Evolutionary conservation across 1,284 basidiomycete species (phyloP).

Genomic region (Cystobasidium pallidum): DNA sequence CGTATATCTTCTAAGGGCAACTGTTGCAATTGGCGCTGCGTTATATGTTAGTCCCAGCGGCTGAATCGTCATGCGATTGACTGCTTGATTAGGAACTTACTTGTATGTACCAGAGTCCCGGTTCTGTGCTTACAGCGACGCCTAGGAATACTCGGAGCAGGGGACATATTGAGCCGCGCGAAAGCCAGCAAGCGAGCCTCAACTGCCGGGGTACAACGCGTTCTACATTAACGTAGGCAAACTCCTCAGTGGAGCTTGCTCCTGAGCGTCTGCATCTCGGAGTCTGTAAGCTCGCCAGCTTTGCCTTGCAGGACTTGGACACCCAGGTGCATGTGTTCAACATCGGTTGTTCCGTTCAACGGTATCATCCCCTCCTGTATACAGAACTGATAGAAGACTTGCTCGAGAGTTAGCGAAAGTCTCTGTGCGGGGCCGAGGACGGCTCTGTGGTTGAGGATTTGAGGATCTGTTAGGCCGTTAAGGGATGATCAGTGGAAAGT

Average conservation of each 20-base stretch:
- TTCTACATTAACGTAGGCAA: too few relatives aligned
- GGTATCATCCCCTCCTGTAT: conserved; percentile 66
- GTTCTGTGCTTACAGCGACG: too few relatives aligned
- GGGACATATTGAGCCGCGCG: too few relatives aligned
- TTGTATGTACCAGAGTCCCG: too few relatives aligned
- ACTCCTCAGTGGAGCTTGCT: conserved; percentile 4
- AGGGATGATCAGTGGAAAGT: background rate
- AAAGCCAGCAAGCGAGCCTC: too few relatives aligned
- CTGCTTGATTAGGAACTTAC: too few relatives aligned
- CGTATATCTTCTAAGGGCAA: conserved; percentile 23
- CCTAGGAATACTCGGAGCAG: too few relatives aligned
- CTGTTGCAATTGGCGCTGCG: conserved; percentile 18
- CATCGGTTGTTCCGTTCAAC: conserved; percentile 67
- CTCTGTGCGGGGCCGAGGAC: conserved; percentile 2
- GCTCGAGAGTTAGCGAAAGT: conserved; percentile 63
- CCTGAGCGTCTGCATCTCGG: conserved; percentile 11
- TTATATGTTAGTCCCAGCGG: too few relatives aligned
- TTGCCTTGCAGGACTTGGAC: conserved; percentile 59
- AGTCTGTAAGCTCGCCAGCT: conserved; percentile 12
- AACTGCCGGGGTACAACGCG: too few relatives aligned
- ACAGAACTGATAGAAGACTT: conserved; percentile 68
- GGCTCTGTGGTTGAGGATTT: conserved; percentile 16
- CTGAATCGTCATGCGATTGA: too few relatives aligned
- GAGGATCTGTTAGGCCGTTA: conserved; percentile 22
- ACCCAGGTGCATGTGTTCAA: conserved; percentile 68